These are phyloP conservation scores for Suaeda aralocaspica DNA, from an alignment of 148 eudicot species.

Conservation along the genomic window DNA sequence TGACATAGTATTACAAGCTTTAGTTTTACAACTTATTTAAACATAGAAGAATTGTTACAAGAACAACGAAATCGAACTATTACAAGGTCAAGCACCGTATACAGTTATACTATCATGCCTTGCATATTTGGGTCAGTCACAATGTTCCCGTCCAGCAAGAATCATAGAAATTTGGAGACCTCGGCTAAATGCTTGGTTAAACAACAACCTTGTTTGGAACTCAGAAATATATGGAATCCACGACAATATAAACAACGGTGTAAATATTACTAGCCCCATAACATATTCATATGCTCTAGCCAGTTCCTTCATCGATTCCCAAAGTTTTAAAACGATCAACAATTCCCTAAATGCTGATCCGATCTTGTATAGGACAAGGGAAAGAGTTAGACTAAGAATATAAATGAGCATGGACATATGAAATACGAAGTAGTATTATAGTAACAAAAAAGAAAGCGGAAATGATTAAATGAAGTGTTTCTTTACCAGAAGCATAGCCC, in stretches of 20 bases:
- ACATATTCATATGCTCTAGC: slow-evolving; percentile 83
- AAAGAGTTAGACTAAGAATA: background rate
- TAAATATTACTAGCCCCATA: slow-evolving; percentile 77
- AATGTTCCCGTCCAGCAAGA: slow-evolving; percentile 77
- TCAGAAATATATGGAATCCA: slow-evolving; percentile 97
- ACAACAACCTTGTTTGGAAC: slow-evolving; percentile 89
- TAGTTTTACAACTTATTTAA: too few species aligned
- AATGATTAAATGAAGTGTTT: background rate
- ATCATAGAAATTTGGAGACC: slow-evolving; percentile 99
- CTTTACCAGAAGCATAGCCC: slow-evolving; percentile 92
- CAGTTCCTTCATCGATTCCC: slow-evolving; percentile 93
- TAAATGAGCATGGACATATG: background rate
- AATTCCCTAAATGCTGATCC: slow-evolving; percentile 78
- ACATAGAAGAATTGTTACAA: too few species aligned
- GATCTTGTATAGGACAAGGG: slow-evolving; percentile 33
- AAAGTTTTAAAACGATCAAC: slow-evolving; percentile 58
- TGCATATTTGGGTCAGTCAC: slow-evolving; percentile 16
- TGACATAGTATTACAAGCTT: background rate
- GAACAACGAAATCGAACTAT: background rate
- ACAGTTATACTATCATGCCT: background rate
- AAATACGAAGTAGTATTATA: background rate
- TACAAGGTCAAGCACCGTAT: slow-evolving; percentile 1
- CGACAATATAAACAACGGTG: slow-evolving; percentile 73
- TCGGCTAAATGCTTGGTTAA: slow-evolving; percentile 97
- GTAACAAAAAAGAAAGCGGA: background rate